Conservation (phyloP, 768 basidiomycete genomes). For the Peribolospora baueri region DNA sequence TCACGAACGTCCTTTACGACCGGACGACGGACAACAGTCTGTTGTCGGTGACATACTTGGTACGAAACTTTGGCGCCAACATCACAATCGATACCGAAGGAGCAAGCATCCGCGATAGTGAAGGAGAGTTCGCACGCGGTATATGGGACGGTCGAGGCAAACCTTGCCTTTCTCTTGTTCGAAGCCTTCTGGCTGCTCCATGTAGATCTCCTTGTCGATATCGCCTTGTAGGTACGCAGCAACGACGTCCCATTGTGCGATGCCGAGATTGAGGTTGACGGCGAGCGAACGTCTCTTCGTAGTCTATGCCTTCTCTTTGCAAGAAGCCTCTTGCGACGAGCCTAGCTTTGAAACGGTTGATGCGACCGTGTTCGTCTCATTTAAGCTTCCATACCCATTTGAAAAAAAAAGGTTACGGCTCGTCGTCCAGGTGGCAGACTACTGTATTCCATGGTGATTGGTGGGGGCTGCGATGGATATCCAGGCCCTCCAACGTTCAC, state of each 20-base stretch:
- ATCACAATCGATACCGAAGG: too few relatives aligned
- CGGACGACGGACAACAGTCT: too few relatives aligned
- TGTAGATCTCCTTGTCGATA: slow-evolving; percentile 21
- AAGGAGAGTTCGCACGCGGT: too few relatives aligned
- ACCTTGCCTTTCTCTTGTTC: too few relatives aligned
- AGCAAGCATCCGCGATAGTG: too few relatives aligned
- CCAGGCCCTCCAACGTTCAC: too few relatives aligned
- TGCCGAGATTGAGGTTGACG: slow-evolving; percentile 5
- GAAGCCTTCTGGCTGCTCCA: slow-evolving; percentile 23
- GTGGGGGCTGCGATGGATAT: too few relatives aligned
- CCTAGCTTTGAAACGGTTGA: slow-evolving; percentile 23
- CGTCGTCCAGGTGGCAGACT: slow-evolving; percentile 15
- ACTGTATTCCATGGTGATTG: too few relatives aligned
- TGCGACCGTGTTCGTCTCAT: slow-evolving; percentile 19
- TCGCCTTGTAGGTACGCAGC: slow-evolving; percentile 13
- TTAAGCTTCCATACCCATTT: slow-evolving; percentile 27
- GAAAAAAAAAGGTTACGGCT: slow-evolving; percentile 18
- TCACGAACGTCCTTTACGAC: too few relatives aligned
- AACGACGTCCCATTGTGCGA: slow-evolving; percentile 12
- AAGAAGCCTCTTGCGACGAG: slow-evolving; percentile 26
- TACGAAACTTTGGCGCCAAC: too few relatives aligned
- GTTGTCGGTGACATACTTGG: too few relatives aligned
- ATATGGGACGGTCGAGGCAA: too few relatives aligned
- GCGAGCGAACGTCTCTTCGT: slow-evolving; percentile 18
- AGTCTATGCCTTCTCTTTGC: slow-evolving; percentile 24